Evolutionary conservation across 2,329 filamentous ascomycete species (phyloP).

Genomic region (Trichoderma gracile): DNA sequence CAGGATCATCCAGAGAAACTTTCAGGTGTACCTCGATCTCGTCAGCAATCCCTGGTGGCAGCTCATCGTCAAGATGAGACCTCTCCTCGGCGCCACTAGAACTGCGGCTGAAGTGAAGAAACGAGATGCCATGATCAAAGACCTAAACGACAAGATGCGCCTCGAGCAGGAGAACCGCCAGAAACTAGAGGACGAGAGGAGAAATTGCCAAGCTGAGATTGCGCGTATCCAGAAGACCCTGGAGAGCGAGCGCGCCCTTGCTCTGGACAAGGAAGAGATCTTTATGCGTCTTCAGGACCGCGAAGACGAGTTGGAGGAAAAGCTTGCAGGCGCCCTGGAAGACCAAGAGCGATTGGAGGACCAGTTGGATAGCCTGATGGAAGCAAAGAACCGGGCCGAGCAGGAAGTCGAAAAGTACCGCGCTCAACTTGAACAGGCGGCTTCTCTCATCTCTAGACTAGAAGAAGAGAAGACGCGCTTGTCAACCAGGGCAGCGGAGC

Average conservation of each 20-base stretch:
- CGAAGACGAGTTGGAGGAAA: conserved; percentile 90
- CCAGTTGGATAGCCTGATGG: conserved; percentile 84
- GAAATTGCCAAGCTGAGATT: conserved; percentile 83
- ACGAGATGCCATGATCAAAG: conserved; percentile 87
- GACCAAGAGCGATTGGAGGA: conserved; percentile 95
- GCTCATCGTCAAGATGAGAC: conserved; percentile 91
- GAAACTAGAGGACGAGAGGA: conserved; percentile 85
- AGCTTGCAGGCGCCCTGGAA: conserved; percentile 85
- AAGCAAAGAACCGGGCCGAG: conserved; percentile 85
- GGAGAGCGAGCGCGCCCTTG: conserved; percentile 92
- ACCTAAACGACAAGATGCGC: conserved; percentile 80
- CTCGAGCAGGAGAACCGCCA: conserved; percentile 73
- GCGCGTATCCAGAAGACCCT: conserved; percentile 88
- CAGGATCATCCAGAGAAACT: conserved; percentile 90
- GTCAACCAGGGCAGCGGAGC: conserved; percentile 62
- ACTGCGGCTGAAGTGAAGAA: conserved; percentile 94
- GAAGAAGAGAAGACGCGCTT: conserved; percentile 84
- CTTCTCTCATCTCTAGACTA: conserved; percentile 77
- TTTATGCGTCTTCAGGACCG: conserved; percentile 92
- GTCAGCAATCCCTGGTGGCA: conserved; percentile 97
- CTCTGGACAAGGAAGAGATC: conserved; percentile 97
- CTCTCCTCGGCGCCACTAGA: conserved; percentile 85
- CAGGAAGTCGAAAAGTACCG: conserved; percentile 78
- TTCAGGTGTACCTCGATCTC: conserved; percentile 86
- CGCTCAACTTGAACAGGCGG: conserved; percentile 86